Evolutionary conservation across 306 rosid species (phyloP).

Genomic region (Luffa acutangula): DNA sequence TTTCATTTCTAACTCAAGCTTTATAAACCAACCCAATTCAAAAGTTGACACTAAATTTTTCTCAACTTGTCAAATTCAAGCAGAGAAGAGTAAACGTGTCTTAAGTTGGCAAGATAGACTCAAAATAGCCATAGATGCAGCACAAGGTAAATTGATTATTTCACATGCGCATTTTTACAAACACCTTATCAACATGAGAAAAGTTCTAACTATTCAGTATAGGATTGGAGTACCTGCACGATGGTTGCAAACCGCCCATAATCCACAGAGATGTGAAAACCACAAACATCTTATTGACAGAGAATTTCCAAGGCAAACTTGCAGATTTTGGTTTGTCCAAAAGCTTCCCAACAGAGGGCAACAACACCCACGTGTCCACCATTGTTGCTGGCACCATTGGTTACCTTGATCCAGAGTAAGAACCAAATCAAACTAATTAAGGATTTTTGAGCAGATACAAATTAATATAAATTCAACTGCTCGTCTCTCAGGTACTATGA

Average conservation of each 20-base stretch:
- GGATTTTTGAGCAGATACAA: neutral
- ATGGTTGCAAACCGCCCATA: conserved; percentile 35
- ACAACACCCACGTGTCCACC: neutral
- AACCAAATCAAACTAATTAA: neutral
- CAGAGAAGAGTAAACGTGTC: neutral
- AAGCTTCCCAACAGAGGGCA: neutral
- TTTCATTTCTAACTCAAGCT: neutral
- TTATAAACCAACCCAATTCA: neutral
- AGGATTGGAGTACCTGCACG: conserved; percentile 29
- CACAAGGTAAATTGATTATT: conserved; percentile 12
- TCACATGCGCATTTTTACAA: neutral
- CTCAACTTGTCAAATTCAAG: neutral
- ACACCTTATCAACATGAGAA: neutral
- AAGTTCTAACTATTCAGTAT: neutral
- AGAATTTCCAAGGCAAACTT: conserved; percentile 13
- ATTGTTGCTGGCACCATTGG: conserved; percentile 11
- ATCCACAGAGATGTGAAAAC: conserved; percentile 23
- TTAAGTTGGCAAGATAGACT: conserved; percentile 16
- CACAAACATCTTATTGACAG: neutral
- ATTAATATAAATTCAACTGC: too few species aligned
- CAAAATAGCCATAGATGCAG: conserved; percentile 13
- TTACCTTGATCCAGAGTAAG: conserved; percentile 25
- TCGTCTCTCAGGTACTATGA: conserved; percentile 5
- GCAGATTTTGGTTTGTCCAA: conserved; percentile 32
- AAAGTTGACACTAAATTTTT: neutral